Evolutionary conservation across 2,329 filamentous ascomycete species (phyloP), one percentile per base, ranked within the genome.

Genomic region (Fusarium torulosum): DNA sequence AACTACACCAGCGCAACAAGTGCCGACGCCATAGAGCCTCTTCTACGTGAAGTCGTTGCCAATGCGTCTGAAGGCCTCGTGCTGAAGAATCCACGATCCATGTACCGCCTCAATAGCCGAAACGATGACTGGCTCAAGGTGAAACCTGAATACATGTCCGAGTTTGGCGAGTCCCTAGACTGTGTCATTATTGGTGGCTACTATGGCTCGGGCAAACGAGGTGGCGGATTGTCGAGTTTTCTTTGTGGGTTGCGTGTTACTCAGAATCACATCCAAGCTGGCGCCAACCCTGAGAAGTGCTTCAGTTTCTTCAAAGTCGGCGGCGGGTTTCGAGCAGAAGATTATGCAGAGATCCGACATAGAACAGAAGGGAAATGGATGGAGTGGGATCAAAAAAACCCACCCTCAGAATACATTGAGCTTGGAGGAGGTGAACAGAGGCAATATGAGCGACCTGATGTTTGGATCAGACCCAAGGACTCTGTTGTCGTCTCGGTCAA

Each of bases 111-210:
- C 11, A 97, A 97, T 74, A 92, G 93, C 70, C 91, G 96, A 46
- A 96, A 96, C 73, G 92, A 97, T 72, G 93, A 97, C 78, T 99
- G 96, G 96, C 91, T 97, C 80, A 99, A 99, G 77, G 94, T 99
- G 10, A 99, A 99, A 74, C 96, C 96, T 2, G 96, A 99, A 68
- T 99, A 99, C 78, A 97, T 98, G 94, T 90, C 90, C 3, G 95
- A 97, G 66, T 97, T 96, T 76, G 96, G 96, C 63, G 95, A 98
- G 79, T 93, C 91, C 1, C 87, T 99, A 5, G 96, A 99, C 76
- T 93, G 94, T 69, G 82, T 97, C 15, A 84, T 99, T 17, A 88
- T 99, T 53, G 96, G 95, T 54, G 96, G 93, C 10, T 98, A 97
- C 79, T 99, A 92, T 76, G 96, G 96, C 15, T 92, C 91, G 29